Base-by-base conservation (phyloP, 2,329 filamentous ascomycete genomes). In the Pseudogymnoascus sp. region DNA sequence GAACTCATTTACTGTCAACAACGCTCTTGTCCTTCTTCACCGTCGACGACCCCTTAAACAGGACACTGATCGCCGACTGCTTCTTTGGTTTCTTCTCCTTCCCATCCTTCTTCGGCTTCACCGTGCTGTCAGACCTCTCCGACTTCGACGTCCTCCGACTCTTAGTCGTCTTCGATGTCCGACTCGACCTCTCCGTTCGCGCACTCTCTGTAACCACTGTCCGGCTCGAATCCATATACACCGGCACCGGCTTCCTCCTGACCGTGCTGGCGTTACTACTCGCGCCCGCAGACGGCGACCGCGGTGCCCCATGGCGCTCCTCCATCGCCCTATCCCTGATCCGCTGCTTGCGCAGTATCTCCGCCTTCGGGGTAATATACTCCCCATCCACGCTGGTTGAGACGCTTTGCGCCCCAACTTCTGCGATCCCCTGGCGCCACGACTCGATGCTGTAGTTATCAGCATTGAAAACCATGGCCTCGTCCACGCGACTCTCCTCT, bases 361-460 rank as follows among this genome's bases (percentile, higher is more conserved):
- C 67, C 4, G 69, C 69, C n/a, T 66, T 69, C 0, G 72, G 71
- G 1, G 71, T 74, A 25, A 74, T 72, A 55, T 68, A 71, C 58
- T 73, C 71, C 1, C 68, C 71, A 66, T 72, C 71, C 2, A 71
- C 70, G 64, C 71, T 72, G 2, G 71, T 73, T 2, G 63, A 64
- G 2, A 72, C 68, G 59, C 69, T 71, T 35, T 65, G 59, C 1
- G 44, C 63, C 31, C 70, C 71, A 5, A 67, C 67, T 7, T 70
- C 70, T 1, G 69, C 71, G 62, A 74, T 72, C 1, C 72, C 72
- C 6, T 71, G 62, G 42, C 72, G 65, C 72, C 72, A 74, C 21
- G 59, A 67, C 29, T 74, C 72, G 58, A 74, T 72, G 25, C 66
- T 68, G 35, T 67, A 68, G 55, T 73, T 67, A 60, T 73, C 70